Evolutionary conservation across 345 rosid species (phyloP), one percentile per base, ranked within the genome.

Genomic region (Populus euphratica): DNA sequence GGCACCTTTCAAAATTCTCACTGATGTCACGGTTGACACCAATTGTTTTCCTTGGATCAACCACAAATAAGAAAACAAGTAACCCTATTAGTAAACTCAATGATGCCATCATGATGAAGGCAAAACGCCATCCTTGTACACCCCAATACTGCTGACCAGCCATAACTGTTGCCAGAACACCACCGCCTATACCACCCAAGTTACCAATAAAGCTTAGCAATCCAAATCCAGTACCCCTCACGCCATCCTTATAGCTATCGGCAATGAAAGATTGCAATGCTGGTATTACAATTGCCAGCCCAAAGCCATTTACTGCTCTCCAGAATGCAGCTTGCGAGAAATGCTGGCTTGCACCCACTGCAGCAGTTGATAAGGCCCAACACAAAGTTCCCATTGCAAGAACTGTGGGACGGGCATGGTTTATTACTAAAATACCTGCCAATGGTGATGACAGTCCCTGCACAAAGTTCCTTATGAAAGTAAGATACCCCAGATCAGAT

Each of bases 291-390:
- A 96, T 93, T 0, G 99, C 99, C 6, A 96, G 79, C 63, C 98
- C 99, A 80, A 96, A 88, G 35, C 99, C 99, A 84, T 96, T 96
- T 27, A 96, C 83, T 73, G 94, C 99, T 83, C 99, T 93, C 99
- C 99, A 96, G 18, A 92, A 70, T 67, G 90, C 99, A 66, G 89
- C 98, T 84, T 93, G 90, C 74, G 79, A 12, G 80, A 96, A 96
- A 74, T 77, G 86, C 35, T 77, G 88, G 88, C 99, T 96, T 35
- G 82, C 86, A 33, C 97, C 98, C 54, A 96, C 99, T 0, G 97
- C 99, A 75, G 98, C 97, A 68, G 99, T 96, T 2, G 99, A 96
- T 63, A 96, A 66, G 64, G 99, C 96, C 99, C 99, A 96, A 83
- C 92, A 92, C 6, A 96, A 73, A 70, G 92, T 96, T 72, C 98